Evolutionary conservation across 108 stramenopile species (phyloP).

Genomic region (Discostella stelligeroides): DNA sequence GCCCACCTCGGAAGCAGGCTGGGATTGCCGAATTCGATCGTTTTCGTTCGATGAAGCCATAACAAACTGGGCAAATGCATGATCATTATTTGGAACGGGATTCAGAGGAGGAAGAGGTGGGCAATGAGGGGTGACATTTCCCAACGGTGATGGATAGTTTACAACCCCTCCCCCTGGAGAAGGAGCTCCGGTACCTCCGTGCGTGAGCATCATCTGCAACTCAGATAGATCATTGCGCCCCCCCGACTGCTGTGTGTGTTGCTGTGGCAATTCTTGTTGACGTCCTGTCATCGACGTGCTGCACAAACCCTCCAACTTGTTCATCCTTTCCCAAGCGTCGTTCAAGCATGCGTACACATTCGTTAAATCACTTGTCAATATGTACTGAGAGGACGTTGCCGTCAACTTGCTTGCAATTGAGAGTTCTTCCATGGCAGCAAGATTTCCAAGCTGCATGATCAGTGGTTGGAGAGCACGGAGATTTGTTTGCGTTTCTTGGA

Average conservation of each 20-base stretch:
- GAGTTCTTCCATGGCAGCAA: constrained; percentile 6
- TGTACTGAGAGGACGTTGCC: constrained; percentile 23
- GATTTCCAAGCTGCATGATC: constrained; percentile 2
- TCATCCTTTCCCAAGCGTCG: constrained; percentile 23
- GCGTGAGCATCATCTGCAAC: neutral
- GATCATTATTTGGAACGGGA: too few relatives aligned
- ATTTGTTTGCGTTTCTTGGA: neutral
- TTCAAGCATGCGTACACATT: constrained; percentile 15
- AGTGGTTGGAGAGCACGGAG: neutral
- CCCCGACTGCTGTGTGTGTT: neutral
- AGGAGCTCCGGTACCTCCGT: too few relatives aligned
- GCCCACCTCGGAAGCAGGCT: too few relatives aligned
- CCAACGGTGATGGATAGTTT: too few relatives aligned
- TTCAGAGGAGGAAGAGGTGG: too few relatives aligned
- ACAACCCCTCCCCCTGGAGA: too few relatives aligned
- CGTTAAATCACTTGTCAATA: constrained; percentile 15
- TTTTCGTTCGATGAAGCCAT: too few relatives aligned
- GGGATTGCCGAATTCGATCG: too few relatives aligned
- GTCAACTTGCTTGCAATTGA: constrained; percentile 17
- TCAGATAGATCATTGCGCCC: neutral
- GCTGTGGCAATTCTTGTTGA: neutral
- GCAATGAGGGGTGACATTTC: neutral
- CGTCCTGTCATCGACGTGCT: neutral
- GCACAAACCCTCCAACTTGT: constrained; percentile 5
- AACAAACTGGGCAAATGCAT: too few relatives aligned